phyloP scores from a whole-genome alignment of 2,329 filamentous ascomycete species.

The Fusarium multiceps region DNA sequence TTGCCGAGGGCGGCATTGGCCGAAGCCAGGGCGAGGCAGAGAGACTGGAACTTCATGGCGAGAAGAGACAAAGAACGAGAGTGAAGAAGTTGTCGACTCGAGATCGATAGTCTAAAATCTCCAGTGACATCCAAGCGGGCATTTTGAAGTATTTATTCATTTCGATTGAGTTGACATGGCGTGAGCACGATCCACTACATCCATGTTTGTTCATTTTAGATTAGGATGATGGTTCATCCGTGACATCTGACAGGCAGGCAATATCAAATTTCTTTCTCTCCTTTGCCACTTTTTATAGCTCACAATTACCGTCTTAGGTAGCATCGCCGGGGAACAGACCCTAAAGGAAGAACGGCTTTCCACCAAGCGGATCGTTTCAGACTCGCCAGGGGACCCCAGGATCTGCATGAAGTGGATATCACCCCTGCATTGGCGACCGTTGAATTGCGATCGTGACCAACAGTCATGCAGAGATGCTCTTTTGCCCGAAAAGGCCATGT shows the following conservation, averaged over 20 bases:
- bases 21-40: conserved; percentile 32
- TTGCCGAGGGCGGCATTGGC: conserved; percentile 31
- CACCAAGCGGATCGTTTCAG: conserved; percentile 8
- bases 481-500: neutral
- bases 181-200: conserved; percentile 12
- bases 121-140: neutral
- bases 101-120: conserved; percentile 1
- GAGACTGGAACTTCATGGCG: conserved; percentile 38
- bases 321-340: neutral
- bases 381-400: neutral
- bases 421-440: neutral
- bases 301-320: conserved; percentile 2
- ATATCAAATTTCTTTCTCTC: neutral
- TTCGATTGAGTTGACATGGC: neutral
- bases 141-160: conserved; percentile 7
- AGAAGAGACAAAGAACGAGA: neutral
- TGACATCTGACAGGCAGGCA: neutral
- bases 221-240: neutral
- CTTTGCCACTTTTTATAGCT: conserved; percentile 4
- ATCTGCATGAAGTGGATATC: neutral
- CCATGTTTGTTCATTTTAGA: conserved; percentile 1
- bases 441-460: neutral
- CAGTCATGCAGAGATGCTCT: neutral
- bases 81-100: conserved; percentile 19
- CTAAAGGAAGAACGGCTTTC: neutral